Evolutionary conservation across 441 rosid genomes (phyloP).

Genomic region (Lepidium campestre): DNA sequence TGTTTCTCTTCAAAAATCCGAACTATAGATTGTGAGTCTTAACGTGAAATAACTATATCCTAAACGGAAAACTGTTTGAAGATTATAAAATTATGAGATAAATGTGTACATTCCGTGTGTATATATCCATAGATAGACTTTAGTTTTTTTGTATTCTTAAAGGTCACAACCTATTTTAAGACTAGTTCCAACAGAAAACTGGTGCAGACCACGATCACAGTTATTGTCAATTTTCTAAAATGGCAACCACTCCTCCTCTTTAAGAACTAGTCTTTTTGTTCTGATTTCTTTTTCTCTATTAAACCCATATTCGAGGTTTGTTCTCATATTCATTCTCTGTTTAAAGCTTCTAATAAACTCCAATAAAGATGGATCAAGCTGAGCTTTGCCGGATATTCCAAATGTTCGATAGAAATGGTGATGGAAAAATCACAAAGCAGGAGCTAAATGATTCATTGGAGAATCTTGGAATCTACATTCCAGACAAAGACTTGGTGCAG

Average conservation of each 20-base stretch:
- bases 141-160: slow-evolving; percentile 2
- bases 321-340: neutral
- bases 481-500: slow-evolving; percentile 62
- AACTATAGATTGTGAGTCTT: neutral
- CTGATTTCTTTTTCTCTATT: slow-evolving; percentile 16
- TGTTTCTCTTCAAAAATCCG: neutral
- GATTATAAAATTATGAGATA: neutral
- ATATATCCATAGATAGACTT: slow-evolving; percentile 5
- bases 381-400: slow-evolving; percentile 81
- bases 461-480: slow-evolving; percentile 67
- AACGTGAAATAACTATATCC: slow-evolving; percentile 16
- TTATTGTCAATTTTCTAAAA: slow-evolving; percentile 22
- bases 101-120: slow-evolving; percentile 11
- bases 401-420: slow-evolving; percentile 86
- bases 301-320: neutral
- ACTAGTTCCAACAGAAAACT: slow-evolving; percentile 34
- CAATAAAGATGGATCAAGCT: slow-evolving; percentile 44
- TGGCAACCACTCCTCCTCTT: slow-evolving; percentile 31
- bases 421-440: slow-evolving; percentile 68
- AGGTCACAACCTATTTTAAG: slow-evolving; percentile 23
- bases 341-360: neutral
- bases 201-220: slow-evolving; percentile 31
- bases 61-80: slow-evolving; percentile 5
- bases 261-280: slow-evolving; percentile 21
- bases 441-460: slow-evolving; percentile 76